Conservation (phyloP, 176 grass and related monocot genomes). For the Cenchrus americanus region DNA sequence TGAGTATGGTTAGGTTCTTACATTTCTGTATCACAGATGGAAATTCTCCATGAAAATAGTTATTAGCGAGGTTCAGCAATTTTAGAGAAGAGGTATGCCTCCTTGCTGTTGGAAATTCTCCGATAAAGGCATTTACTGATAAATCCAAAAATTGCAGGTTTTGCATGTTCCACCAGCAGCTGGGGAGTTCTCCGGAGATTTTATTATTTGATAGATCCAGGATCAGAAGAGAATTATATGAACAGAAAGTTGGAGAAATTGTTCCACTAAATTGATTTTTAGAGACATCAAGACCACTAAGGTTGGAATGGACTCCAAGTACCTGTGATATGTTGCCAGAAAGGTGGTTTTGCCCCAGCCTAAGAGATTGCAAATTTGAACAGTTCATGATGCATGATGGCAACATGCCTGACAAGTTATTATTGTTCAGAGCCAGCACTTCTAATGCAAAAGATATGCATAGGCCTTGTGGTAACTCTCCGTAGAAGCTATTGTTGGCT, state of each 20-base stretch:
- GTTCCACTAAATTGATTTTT: slow-evolving; percentile 39
- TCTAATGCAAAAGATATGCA: background rate
- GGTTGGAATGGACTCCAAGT: slow-evolving; percentile 1
- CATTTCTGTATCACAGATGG: background rate
- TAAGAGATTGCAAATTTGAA: background rate
- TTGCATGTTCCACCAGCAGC: slow-evolving; percentile 1
- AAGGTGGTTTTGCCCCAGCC: background rate
- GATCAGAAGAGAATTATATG: background rate
- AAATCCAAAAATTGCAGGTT: background rate
- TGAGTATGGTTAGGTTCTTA: background rate
- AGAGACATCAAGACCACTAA: slow-evolving; percentile 31
- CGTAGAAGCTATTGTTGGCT: slow-evolving; percentile 42
- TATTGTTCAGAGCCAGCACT: background rate
- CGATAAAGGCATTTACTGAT: background rate
- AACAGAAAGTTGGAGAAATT: slow-evolving; percentile 24
- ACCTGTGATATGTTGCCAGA: background rate
- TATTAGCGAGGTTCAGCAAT: background rate
- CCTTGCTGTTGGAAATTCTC: background rate
- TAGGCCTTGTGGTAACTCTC: slow-evolving; percentile 22
- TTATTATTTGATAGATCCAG: slow-evolving; percentile 43
- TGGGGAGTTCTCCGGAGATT: background rate
- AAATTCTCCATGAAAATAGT: background rate
- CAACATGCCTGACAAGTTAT: slow-evolving; percentile 23
- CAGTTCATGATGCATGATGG: slow-evolving; percentile 38
- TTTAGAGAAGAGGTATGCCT: background rate